These are phyloP conservation scores for Yamadazyma philogaea DNA, from an alignment of 805 yeast species.

Conservation along the genomic window DNA sequence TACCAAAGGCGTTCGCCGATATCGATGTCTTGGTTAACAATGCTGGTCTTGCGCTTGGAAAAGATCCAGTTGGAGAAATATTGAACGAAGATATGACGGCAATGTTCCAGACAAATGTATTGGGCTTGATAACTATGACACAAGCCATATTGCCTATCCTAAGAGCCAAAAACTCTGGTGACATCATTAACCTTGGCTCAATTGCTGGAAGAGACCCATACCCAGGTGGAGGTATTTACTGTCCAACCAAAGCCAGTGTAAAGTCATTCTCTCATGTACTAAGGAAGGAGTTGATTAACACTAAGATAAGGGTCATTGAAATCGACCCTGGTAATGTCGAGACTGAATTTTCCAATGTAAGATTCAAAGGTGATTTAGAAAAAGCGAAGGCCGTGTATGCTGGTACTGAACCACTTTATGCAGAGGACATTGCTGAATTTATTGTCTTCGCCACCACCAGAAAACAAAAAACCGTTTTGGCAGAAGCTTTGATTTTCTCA, in stretches of 20 bases:
- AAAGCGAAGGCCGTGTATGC: conserved; percentile 64
- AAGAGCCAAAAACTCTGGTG: conserved; percentile 68
- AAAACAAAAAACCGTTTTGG: conserved; percentile 68
- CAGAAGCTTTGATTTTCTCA: conserved; percentile 81
- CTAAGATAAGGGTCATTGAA: conserved; percentile 68
- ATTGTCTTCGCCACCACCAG: conserved; percentile 67
- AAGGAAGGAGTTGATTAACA: conserved; percentile 71
- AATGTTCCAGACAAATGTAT: conserved; percentile 84
- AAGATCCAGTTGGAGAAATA: conserved; percentile 71
- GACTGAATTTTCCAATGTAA: conserved; percentile 66
- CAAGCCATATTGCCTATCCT: conserved; percentile 73
- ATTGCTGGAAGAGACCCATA: conserved; percentile 78
- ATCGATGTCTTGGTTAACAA: conserved; percentile 69
- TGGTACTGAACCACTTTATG: conserved; percentile 66
- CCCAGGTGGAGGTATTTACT: conserved; percentile 76
- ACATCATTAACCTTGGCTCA: conserved; percentile 71
- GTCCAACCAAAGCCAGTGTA: conserved; percentile 72
- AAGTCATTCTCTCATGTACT: conserved; percentile 68
- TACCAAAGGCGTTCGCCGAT: conserved; percentile 60
- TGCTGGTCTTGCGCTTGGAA: conserved; percentile 80
- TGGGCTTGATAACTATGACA: conserved; percentile 80
- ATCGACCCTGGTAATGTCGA: conserved; percentile 79
- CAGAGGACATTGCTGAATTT: conserved; percentile 73
- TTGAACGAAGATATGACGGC: conserved; percentile 58
- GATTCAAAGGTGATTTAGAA: conserved; percentile 59